phyloP scores from a whole-genome alignment of 306 rosid species.

The cucumber (Cucumis sativus) region Cucumber_9930_V3 NC_026657.2:11981001-11981500 shows the following conservation, averaged over 20 bases:
- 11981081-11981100: slow-evolving; percentile 25
- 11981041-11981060: slow-evolving; percentile 33
- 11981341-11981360: slow-evolving; percentile 40
- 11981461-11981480: slow-evolving; percentile 42
- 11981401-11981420: slow-evolving; percentile 26
- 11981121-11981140: slow-evolving; percentile 26
- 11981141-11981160: slow-evolving; percentile 7
- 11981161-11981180: slow-evolving; percentile 20
- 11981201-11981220: slow-evolving; percentile 36
- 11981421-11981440: slow-evolving; percentile 35
- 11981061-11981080: slow-evolving; percentile 29
- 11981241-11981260: slow-evolving; percentile 34
- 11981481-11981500: slow-evolving; percentile 26
- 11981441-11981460: slow-evolving; percentile 27
- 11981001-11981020: slow-evolving; percentile 17
- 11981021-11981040: slow-evolving; percentile 28
- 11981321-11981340: slow-evolving; percentile 24
- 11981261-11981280: slow-evolving; percentile 28
- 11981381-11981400: slow-evolving; percentile 39
- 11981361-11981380: slow-evolving; percentile 37
- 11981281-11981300: slow-evolving; percentile 21
- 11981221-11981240: slow-evolving; percentile 13
- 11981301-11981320: slow-evolving; percentile 38
- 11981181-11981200: slow-evolving; percentile 37
- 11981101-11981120: slow-evolving; percentile 27